Percentiles rank a stretch among this genome's conserved stretches.
Conservation (phyloP, 441 rosid species). For the Euphorbia celastroides region DNA sequence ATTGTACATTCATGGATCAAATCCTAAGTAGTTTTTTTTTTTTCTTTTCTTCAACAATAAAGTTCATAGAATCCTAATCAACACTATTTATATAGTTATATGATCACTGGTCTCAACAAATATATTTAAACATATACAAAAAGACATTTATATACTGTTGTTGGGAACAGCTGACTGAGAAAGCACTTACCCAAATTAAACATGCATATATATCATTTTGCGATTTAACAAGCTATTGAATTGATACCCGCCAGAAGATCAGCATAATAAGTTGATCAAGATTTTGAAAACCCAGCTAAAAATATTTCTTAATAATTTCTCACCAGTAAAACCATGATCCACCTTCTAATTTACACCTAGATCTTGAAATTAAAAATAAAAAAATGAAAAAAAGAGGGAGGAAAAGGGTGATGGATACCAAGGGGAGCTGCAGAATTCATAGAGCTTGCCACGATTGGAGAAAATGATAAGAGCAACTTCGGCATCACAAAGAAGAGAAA, state of each 20-base stretch:
- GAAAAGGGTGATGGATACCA: slow-evolving; percentile 28
- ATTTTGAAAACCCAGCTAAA: not conserved
- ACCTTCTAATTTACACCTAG: not conserved
- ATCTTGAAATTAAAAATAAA: not conserved
- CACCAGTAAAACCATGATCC: not conserved
- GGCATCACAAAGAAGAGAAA: slow-evolving; percentile 82
- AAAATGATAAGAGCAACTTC: slow-evolving; percentile 86
- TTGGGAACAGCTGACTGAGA: not conserved
- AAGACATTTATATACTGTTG: not conserved
- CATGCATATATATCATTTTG: not conserved
- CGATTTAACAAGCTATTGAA: not conserved
- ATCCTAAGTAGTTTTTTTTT: not conserved
- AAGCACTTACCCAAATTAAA: not conserved
- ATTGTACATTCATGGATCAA: not conserved
- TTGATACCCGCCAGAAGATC: not conserved
- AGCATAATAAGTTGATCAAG: not conserved
- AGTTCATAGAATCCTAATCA: not conserved
- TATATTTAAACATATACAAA: not conserved
- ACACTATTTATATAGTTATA: not conserved
- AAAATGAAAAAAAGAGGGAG: not conserved
- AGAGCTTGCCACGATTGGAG: slow-evolving; percentile 88
- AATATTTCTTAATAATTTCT: too few relatives aligned
- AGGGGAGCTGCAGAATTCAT: slow-evolving; percentile 77
- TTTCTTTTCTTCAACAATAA: not conserved
- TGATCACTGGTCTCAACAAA: not conserved